phyloP scores from a whole-genome alignment of 2,329 filamentous ascomycete species.

The Pochonia chlamydosporia region DNA sequence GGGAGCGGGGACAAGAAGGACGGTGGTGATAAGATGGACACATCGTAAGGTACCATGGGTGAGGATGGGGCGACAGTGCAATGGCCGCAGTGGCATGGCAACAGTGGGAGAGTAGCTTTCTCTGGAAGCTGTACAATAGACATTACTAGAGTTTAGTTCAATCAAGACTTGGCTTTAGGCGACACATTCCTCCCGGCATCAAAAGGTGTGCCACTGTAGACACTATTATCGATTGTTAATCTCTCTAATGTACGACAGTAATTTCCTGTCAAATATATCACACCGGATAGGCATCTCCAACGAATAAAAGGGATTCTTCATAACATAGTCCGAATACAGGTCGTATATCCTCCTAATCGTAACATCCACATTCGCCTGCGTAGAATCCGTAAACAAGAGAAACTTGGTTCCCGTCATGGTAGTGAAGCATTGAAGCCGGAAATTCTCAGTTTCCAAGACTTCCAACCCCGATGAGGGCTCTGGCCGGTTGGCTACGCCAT shows the following conservation, averaged over 20 bases:
- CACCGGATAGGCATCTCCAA: conserved; percentile 95
- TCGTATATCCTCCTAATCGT: conserved; percentile 86
- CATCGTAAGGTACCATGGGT: conserved; percentile 46
- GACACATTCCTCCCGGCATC: too few relatives aligned
- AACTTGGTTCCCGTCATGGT: conserved; percentile 95
- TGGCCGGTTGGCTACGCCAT: conserved; percentile 40
- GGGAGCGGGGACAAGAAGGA: conserved; percentile 34
- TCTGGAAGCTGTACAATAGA: conserved; percentile 24
- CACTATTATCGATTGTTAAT: conserved; percentile 53
- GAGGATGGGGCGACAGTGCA: too few relatives aligned
- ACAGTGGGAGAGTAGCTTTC: conserved; percentile 14
- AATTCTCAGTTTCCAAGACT: conserved; percentile 88
- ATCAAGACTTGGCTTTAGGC: not conserved
- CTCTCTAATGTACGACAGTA: conserved; percentile 73
- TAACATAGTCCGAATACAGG: conserved; percentile 92
- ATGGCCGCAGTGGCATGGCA: too few relatives aligned
- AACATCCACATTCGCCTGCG: conserved; percentile 80
- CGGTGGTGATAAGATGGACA: conserved; percentile 78
- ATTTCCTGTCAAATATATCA: conserved; percentile 86
- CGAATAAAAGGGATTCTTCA: conserved; percentile 99
- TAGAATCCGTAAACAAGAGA: conserved; percentile 84
- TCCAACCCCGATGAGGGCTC: conserved; percentile 75
- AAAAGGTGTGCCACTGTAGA: too few relatives aligned
- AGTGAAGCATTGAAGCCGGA: conserved; percentile 92
- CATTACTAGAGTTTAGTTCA: not conserved